Base-by-base conservation (phyloP, 2,329 filamentous ascomycete genomes). In the Mariannaea elegans region DNA sequence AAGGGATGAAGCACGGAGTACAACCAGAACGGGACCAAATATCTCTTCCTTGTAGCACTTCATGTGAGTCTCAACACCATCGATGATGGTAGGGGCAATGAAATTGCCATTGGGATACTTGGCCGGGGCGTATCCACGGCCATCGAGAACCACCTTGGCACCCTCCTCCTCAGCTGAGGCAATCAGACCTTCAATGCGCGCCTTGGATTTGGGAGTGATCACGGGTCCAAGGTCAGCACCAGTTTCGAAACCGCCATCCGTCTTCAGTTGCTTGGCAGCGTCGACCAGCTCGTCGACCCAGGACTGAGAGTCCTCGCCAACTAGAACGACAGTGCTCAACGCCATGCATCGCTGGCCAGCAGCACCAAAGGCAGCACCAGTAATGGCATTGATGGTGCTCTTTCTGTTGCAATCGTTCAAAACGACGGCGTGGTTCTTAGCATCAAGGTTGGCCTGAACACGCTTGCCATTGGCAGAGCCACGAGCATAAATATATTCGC, bases 291-390 rank as follows among this genome's bases (percentile, higher is more conserved):
- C 91, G 3, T 85, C 78, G n/a, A 94, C 82, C 90, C 92, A 95
- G 56, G 90, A 84, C 80, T 90, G 91, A 45, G 91, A 92, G 81
- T 93, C 90, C 66, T n/a, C n/a, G 90, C 91, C 21, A 94, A 88
- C 80, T n/a, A 92, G 88, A 68, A 94, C 91, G 12, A 93, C 80
- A 1, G 91, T 92, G 71, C 89, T 92, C 56, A 94, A 82, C 29
- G 91, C 91, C 91, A 94, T 94, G 79, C 91, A 94, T 63, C 91
- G 83, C 81, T 94, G 91, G 38, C 91, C 91, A 23, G 91, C 91
- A 62, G 91, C 91, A 65, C 91, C 91, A 66, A 94, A 94, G 13
- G 91, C 91, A 21, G 91, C 91, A 63, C 91, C 91, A 2, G 91
- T 85, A 65, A 94, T 90, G 38, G 90, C 88, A 78, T 93, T 94